Base-by-base conservation (phyloP, 2,329 filamentous ascomycete species). In the Pyricularia sp. region DNA sequence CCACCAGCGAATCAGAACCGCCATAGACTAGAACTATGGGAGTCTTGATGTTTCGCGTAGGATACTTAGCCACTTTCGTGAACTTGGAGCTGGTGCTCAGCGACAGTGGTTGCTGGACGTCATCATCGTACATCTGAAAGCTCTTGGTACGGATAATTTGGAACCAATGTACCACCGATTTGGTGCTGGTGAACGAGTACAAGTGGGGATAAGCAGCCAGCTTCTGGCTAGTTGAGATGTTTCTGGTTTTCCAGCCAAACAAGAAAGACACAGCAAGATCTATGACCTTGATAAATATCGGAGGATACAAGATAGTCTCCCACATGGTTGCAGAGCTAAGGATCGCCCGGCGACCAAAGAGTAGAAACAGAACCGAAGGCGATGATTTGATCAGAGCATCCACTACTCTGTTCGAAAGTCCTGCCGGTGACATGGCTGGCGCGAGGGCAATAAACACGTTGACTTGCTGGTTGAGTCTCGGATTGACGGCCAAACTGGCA, bases 111-210 rank as follows among this genome's bases (percentile, higher is more conserved):
- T 90, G 90, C 69, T 93, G 91, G 0, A 95, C 86, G 74, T 98
- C 94, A 76, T 99, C 95, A 76, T 99, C 95, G 78, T 94, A 98
- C 92, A 99, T 97, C 79, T 99, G 95, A 78, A 99, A 98, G 30
- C 89, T 93, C 74, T 93, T 92, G 75, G 94, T 97, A 72, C 95
- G 90, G 74, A 99, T 99, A 76, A 99, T 97, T 77, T 99, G 95
- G 78, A 99, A 99, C 95, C 95, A 99, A 77, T 99, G 95, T 0
- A 99, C 95, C 10, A 99, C 93, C 25, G 90, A 94, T 80, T 99
- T 99, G 69, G 93, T 97, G 77, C 92, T 97, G 0, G 94, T 97
- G 78, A 94, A 98, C 0, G 94, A 97, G 81, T 97, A 99, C 0
- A 99, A 82, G 80, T 99, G 95, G 11, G 94, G 91, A 77, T 99